Conservation (phyloP, 768 basidiomycete genomes). For the Auricularia heimuer region DNA sequence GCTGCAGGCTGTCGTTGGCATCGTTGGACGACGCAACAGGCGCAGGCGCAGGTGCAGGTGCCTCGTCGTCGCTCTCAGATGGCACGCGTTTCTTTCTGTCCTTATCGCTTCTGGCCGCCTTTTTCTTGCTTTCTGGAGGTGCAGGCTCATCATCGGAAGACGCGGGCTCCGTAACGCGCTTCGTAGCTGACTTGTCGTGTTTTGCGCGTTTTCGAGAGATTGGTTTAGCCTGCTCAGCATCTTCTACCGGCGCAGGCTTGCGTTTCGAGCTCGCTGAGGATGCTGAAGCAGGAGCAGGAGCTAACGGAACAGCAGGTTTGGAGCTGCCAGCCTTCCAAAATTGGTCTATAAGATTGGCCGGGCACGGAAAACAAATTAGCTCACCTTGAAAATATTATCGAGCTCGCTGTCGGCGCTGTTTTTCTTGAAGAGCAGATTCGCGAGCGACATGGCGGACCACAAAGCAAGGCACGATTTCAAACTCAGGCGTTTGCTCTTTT, state of each 20-base stretch:
- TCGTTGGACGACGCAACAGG: not conserved
- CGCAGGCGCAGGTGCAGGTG: not conserved
- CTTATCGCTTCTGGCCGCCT: not conserved
- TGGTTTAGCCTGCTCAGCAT: slow-evolving; percentile 10
- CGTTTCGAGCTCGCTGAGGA: slow-evolving; percentile 19
- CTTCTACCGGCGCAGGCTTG: slow-evolving; percentile 16
- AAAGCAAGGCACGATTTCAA: not conserved
- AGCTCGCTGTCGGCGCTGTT: slow-evolving; percentile 44
- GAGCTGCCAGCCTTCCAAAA: not conserved
- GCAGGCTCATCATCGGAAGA: not conserved
- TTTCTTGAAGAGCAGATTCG: not conserved
- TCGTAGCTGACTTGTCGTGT: not conserved
- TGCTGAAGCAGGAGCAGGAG: not conserved
- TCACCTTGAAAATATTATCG: slow-evolving; percentile 49
- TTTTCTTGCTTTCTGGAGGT: not conserved
- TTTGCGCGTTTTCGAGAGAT: slow-evolving; percentile 9
- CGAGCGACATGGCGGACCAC: not conserved
- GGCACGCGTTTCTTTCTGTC: not conserved
- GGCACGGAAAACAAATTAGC: slow-evolving; percentile 17
- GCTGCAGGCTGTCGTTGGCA: not conserved
- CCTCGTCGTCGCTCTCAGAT: not conserved
- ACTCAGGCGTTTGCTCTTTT: no score
- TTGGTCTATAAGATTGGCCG: no score
- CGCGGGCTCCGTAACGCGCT: not conserved
- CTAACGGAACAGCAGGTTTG: slow-evolving; percentile 11